A percentile compares a stretch with the other conserved stretches of the same genome.
phyloP scores from a whole-genome alignment of 106 monocot genomes.

The Hemerocallis citrina region DNA sequence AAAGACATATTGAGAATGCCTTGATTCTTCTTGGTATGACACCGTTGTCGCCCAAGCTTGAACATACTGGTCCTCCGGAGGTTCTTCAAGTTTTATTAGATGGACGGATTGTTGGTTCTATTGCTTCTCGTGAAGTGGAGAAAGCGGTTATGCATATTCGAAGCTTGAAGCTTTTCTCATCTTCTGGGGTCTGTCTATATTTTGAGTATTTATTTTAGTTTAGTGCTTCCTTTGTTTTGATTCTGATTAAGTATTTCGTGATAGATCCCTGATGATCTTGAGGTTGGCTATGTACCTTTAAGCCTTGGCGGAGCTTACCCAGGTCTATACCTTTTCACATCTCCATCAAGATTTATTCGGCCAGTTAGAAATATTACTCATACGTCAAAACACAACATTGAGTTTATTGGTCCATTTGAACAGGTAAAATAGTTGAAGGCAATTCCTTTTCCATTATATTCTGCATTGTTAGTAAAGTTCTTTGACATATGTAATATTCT shows the following conservation, averaged over 20 bases:
- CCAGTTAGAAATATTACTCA: slow-evolving; percentile 67
- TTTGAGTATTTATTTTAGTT: background rate
- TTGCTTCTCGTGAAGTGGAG: slow-evolving; percentile 52
- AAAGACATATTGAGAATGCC: slow-evolving; percentile 42
- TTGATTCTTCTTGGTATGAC: slow-evolving; percentile 76
- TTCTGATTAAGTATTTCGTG: background rate
- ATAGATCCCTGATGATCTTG: slow-evolving; percentile 88
- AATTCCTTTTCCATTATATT: background rate
- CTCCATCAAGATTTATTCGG: slow-evolving; percentile 89
- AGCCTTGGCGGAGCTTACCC: slow-evolving; percentile 88
- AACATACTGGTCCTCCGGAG: slow-evolving; percentile 76
- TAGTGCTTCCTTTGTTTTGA: background rate
- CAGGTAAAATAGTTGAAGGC: slow-evolving; percentile 32
- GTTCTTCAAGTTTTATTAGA: slow-evolving; percentile 79
- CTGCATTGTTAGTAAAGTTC: background rate
- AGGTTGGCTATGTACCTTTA: slow-evolving; percentile 87
- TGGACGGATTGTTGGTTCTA: slow-evolving; percentile 84
- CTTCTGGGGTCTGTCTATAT: slow-evolving; percentile 34
- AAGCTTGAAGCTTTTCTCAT: slow-evolving; percentile 47
- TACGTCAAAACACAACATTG: slow-evolving; percentile 34
- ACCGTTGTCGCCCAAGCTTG: slow-evolving; percentile 53
- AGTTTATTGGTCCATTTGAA: slow-evolving; percentile 96
- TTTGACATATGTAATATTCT: background rate
- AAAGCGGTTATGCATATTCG: slow-evolving; percentile 64
- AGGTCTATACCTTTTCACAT: slow-evolving; percentile 80